Percentiles rank a stretch among this genome's conserved stretches.
phyloP scores from a whole-genome alignment of 140 eudicot species.

The Artemisia princeps region DNA sequence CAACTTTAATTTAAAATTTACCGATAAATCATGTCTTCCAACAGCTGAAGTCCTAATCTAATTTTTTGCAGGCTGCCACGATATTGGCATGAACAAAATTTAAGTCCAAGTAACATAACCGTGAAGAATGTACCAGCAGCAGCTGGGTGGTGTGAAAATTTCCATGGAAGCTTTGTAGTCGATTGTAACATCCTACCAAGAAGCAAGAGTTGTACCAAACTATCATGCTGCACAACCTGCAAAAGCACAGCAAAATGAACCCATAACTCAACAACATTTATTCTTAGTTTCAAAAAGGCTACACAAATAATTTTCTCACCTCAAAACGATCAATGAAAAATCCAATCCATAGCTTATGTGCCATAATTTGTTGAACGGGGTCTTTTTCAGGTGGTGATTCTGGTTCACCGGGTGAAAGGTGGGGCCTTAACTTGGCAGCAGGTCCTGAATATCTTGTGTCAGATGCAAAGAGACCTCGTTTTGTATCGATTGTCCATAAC shows the following conservation, averaged over 20 bases:
- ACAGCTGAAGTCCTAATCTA: conserved; percentile 78
- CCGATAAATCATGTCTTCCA: conserved; percentile 91
- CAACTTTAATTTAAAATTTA: conserved; percentile 4
- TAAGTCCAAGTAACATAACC: conserved; percentile 86
- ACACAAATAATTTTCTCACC: conserved; percentile 30
- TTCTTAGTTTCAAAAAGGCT: background rate
- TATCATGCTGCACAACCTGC: conserved; percentile 82
- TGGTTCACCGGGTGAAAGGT: conserved; percentile 85
- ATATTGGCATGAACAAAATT: conserved; percentile 72
- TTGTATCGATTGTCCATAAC: conserved; percentile 96
- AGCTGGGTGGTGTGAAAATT: conserved; percentile 87
- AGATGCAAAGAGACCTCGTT: conserved; percentile 93
- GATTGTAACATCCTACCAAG: conserved; percentile 93
- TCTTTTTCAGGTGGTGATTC: conserved; percentile 71
- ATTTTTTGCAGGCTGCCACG: conserved; percentile 61
- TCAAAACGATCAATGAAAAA: conserved; percentile 93
- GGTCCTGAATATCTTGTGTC: conserved; percentile 78
- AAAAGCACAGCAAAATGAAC: conserved; percentile 12
- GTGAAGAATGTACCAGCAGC: conserved; percentile 95
- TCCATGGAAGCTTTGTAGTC: conserved; percentile 74
- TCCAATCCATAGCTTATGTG: conserved; percentile 96
- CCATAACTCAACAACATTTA: background rate
- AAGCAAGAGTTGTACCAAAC: conserved; percentile 79
- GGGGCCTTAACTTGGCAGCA: conserved; percentile 86
- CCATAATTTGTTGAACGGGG: conserved; percentile 83